Evolutionary conservation across 768 basidiomycete species (phyloP).

Genomic region (Dioszegia aurantiaca): DNA sequence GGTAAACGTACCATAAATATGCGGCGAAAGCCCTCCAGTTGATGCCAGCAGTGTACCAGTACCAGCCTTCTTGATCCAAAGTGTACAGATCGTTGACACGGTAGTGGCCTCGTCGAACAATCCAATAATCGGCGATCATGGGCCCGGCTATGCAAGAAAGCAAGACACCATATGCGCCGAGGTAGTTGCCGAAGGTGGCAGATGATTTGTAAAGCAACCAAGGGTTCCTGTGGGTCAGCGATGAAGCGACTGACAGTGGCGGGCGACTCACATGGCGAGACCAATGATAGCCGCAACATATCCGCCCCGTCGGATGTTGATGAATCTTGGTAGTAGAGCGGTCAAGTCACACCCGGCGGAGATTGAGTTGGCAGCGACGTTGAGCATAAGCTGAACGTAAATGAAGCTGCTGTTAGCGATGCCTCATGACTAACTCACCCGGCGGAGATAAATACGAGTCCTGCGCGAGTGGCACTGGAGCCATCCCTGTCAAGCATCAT

Average conservation of each 20-base stretch:
- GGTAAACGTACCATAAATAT: slow-evolving; percentile 30
- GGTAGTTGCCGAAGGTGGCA: slow-evolving; percentile 74
- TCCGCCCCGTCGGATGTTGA: slow-evolving; percentile 80
- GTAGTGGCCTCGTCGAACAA: slow-evolving; percentile 68
- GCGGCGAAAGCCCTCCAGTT: slow-evolving; percentile 63
- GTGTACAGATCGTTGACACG: slow-evolving; percentile 70
- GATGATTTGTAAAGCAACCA: slow-evolving; percentile 68
- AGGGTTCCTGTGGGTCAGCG: slow-evolving; percentile 45
- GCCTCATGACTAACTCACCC: slow-evolving; percentile 45
- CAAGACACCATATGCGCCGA: slow-evolving; percentile 76
- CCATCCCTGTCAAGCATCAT: slow-evolving; percentile 67
- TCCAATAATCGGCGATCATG: slow-evolving; percentile 78
- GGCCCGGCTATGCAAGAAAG: slow-evolving; percentile 69
- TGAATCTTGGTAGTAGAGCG: slow-evolving; percentile 70
- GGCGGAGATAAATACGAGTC: slow-evolving; percentile 60
- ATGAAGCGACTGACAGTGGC: neutral
- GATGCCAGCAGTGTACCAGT: slow-evolving; percentile 70
- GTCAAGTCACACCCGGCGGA: slow-evolving; percentile 81
- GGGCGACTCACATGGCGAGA: slow-evolving; percentile 60
- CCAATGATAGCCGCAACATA: slow-evolving; percentile 78
- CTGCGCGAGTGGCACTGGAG: slow-evolving; percentile 65
- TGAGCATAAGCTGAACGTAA: slow-evolving; percentile 62
- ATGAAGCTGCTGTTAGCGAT: slow-evolving; percentile 57
- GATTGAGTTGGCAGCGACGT: slow-evolving; percentile 70
- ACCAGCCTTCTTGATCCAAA: slow-evolving; percentile 62